These are phyloP conservation scores for Leptographium lundbergii DNA, from an alignment of 2,329 filamentous ascomycete species.

Conservation along the genomic window DNA sequence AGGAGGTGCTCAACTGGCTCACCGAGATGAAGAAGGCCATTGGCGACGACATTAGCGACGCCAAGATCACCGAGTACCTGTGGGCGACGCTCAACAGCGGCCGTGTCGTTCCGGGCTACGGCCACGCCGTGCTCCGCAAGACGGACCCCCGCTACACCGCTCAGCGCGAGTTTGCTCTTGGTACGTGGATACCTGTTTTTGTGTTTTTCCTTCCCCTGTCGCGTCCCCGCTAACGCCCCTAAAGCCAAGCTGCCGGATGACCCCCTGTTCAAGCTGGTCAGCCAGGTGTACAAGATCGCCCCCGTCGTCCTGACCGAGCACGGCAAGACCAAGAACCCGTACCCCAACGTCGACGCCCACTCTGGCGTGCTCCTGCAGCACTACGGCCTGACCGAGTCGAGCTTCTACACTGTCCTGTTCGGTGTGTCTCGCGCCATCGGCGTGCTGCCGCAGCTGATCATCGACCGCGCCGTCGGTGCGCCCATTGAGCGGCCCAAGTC, in stretches of 20 bases:
- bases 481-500: slow-evolving; percentile 98
- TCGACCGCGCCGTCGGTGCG: slow-evolving; percentile 91
- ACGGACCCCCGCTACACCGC: slow-evolving; percentile 98
- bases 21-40: slow-evolving; percentile 95
- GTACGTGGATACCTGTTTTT: slow-evolving; percentile 16
- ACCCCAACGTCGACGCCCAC: slow-evolving; percentile 97
- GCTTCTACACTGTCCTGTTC: slow-evolving; percentile 99
- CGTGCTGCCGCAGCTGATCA: slow-evolving; percentile 98
- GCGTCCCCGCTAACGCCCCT: not conserved
- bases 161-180: slow-evolving; percentile 89
- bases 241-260: slow-evolving; percentile 77
- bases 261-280: slow-evolving; percentile 99
- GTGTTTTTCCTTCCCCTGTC: not conserved
- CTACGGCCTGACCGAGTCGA: slow-evolving; percentile 97
- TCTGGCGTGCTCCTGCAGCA: slow-evolving; percentile 98
- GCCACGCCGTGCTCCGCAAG: slow-evolving; percentile 98
- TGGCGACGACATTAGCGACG: slow-evolving; percentile 89
- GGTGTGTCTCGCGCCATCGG: slow-evolving; percentile 96
- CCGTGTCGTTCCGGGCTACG: slow-evolving; percentile 95
- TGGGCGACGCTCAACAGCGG: slow-evolving; percentile 94
- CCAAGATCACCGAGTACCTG: slow-evolving; percentile 96
- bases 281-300: slow-evolving; percentile 99
- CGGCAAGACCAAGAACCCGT: slow-evolving; percentile 99
- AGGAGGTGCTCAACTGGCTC: slow-evolving; percentile 99
- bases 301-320: slow-evolving; percentile 96